Conservation (phyloP, 1,284 basidiomycete species). For the Entoloma clypeatum region DNA sequence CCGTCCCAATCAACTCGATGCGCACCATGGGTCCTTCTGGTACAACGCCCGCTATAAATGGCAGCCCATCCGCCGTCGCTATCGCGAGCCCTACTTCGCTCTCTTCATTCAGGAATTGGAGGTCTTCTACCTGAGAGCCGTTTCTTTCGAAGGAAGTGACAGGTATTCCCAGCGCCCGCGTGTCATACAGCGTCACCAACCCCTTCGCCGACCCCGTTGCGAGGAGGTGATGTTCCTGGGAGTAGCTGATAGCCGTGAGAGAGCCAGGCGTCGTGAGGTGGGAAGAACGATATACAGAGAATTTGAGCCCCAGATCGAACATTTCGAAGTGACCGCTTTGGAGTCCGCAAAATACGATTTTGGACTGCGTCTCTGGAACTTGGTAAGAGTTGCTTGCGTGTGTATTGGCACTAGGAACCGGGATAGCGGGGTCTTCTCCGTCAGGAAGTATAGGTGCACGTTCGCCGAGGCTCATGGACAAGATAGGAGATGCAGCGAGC, state of each 20-base stretch:
- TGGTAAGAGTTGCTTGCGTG: slow-evolving; percentile 47
- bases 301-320: slow-evolving; percentile 55
- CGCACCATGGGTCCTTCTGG: slow-evolving; percentile 30
- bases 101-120: slow-evolving; percentile 36
- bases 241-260: slow-evolving; percentile 52
- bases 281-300: slow-evolving; percentile 38
- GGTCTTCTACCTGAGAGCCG: slow-evolving; percentile 51
- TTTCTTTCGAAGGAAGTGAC: slow-evolving; percentile 51
- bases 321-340: slow-evolving; percentile 54
- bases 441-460: slow-evolving; percentile 24
- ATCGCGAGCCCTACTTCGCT: slow-evolving; percentile 41
- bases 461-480: slow-evolving; percentile 43
- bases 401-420: slow-evolving; percentile 7
- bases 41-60: slow-evolving; percentile 32
- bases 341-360: slow-evolving; percentile 52
- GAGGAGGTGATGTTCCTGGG: slow-evolving; percentile 39
- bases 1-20: slow-evolving; percentile 43
- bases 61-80: slow-evolving; percentile 44
- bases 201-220: slow-evolving; percentile 67
- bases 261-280: slow-evolving; percentile 28
- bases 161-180: slow-evolving; percentile 37
- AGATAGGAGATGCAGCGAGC: slow-evolving; percentile 37
- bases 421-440: slow-evolving; percentile 16
- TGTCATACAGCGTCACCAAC: slow-evolving; percentile 55
- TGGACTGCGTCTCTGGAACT: slow-evolving; percentile 44